These are phyloP conservation scores for Cadophora gregata DNA, from an alignment of 2,329 filamentous ascomycete genomes.

Conservation along the genomic window DNA sequence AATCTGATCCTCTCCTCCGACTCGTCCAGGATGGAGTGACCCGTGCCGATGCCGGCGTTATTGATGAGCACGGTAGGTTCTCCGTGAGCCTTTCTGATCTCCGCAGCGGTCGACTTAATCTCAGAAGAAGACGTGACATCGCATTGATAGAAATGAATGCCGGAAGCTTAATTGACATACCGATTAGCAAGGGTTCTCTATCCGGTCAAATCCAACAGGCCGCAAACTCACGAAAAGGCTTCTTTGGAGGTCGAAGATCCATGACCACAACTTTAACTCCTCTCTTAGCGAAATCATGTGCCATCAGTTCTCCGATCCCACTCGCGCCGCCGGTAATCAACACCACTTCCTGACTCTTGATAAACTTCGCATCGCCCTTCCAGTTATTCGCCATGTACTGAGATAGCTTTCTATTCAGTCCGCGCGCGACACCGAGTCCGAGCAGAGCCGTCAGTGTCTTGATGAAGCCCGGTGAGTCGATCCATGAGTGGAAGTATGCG, in stretches of 20 bases:
- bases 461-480: conserved; percentile 34
- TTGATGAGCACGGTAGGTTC: conserved; percentile 74
- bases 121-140: conserved; percentile 66
- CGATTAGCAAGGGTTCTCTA: conserved; percentile 5
- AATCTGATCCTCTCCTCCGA: conserved; percentile 62
- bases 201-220: background rate
- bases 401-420: conserved; percentile 58
- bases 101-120: conserved; percentile 57
- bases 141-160: conserved; percentile 69
- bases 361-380: conserved; percentile 57
- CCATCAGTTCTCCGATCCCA: conserved; percentile 73
- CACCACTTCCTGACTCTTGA: conserved; percentile 71
- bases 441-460: conserved; percentile 47
- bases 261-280: conserved; percentile 73
- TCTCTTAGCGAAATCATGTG: conserved; percentile 64
- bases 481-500: conserved; percentile 22
- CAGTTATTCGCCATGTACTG: conserved; percentile 56
- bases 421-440: conserved; percentile 55
- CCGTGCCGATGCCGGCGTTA: conserved; percentile 68
- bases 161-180: conserved; percentile 48
- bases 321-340: conserved; percentile 77
- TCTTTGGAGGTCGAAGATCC: conserved; percentile 59
- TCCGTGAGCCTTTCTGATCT: conserved; percentile 62
- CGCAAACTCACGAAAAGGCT: conserved; percentile 22
- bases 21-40: conserved; percentile 62